phyloP scores from a whole-genome alignment of 805 yeast species.

The Saccharomyces mikatae region DNA sequence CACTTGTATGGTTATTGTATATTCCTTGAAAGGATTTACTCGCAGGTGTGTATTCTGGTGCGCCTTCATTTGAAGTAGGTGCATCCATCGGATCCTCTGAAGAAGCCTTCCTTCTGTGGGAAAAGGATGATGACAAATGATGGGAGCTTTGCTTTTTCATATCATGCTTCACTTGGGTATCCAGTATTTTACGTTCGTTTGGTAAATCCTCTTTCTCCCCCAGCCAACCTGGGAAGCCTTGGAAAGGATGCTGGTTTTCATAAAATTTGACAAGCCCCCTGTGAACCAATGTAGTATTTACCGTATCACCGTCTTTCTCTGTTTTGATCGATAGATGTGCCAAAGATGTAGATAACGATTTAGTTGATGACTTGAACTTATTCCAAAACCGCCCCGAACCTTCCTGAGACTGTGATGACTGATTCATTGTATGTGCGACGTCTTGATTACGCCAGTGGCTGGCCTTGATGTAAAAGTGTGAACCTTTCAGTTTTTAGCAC shows the following conservation, averaged over 20 bases:
- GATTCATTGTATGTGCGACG: not conserved
- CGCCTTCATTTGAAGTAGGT: not conserved
- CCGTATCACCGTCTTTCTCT: constrained; percentile 38
- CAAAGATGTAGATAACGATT: constrained; percentile 24
- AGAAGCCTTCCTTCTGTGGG: constrained; percentile 8
- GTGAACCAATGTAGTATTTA: constrained; percentile 38
- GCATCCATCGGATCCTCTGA: constrained; percentile 2
- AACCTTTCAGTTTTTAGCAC: not conserved
- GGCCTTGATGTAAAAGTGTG: not conserved
- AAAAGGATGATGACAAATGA: constrained; percentile 5
- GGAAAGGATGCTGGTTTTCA: constrained; percentile 26
- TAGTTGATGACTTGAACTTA: constrained; percentile 27
- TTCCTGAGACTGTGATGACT: constrained; percentile 1
- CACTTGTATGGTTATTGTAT: not conserved
- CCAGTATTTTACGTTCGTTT: constrained; percentile 25
- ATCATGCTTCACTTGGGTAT: constrained; percentile 20
- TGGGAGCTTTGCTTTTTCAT: constrained; percentile 3
- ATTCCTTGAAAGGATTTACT: not conserved
- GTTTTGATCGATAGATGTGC: constrained; percentile 21
- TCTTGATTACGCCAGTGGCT: not conserved
- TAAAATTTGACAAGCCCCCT: constrained; percentile 38
- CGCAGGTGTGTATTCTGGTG: not conserved
- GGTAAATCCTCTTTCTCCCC: constrained; percentile 31
- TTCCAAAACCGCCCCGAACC: constrained; percentile 24
- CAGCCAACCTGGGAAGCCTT: constrained; percentile 33